Conservation (phyloP, 352 stramenopile genomes). For the Globisporangium uncinulatum region DNA sequence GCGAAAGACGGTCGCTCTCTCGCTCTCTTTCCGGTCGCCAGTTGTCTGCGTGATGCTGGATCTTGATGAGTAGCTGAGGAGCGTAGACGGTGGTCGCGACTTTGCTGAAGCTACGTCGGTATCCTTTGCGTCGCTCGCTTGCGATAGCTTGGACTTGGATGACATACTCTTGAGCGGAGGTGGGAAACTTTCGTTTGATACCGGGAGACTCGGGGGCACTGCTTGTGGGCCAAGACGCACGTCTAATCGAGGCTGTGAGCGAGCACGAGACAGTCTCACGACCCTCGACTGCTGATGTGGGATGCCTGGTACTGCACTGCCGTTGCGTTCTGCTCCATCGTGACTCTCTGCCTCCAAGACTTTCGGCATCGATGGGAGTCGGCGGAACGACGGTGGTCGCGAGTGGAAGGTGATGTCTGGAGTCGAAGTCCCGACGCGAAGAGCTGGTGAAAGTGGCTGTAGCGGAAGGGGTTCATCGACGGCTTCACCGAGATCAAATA, state of each 20-base stretch:
- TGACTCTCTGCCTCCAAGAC: not conserved
- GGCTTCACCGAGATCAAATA: not conserved
- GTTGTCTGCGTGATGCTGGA: not conserved
- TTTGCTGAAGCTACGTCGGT: not conserved
- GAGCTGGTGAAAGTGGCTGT: not conserved
- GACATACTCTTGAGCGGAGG: not conserved
- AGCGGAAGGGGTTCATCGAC: not conserved
- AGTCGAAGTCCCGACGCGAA: not conserved
- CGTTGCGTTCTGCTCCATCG: not conserved
- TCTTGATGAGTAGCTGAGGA: not conserved
- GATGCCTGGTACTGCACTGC: not conserved
- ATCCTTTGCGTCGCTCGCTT: not conserved
- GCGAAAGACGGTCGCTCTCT: not conserved
- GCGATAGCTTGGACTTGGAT: slow-evolving; percentile 1
- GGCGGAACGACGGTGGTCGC: not conserved
- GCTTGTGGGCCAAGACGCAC: not conserved
- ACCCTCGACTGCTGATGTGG: not conserved
- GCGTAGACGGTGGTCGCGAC: not conserved
- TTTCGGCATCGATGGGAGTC: not conserved
- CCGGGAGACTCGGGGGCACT: not conserved
- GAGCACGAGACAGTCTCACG: not conserved
- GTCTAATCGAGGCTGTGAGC: not conserved
- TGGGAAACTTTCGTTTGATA: not conserved
- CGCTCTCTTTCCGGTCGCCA: not conserved
- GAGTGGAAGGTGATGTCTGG: not conserved